Evolutionary conservation across 2,329 filamentous ascomycete genomes (phyloP).

Genomic region (Kalmusia sp.): DNA sequence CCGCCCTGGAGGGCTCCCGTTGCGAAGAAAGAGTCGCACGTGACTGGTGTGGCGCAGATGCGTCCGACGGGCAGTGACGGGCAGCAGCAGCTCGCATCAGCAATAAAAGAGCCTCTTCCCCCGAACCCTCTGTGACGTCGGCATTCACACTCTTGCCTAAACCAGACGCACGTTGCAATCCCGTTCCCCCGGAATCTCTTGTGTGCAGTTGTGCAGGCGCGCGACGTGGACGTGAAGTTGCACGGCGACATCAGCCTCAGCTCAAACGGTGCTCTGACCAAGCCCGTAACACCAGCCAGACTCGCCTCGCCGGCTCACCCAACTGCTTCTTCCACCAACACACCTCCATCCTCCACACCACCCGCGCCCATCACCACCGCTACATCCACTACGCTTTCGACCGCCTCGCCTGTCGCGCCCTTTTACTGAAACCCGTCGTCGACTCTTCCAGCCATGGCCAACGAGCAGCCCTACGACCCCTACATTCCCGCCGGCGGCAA

Average conservation of each 20-base stretch:
- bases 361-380: constrained; percentile 29
- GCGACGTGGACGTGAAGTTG: constrained; percentile 18
- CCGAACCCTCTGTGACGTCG: constrained; percentile 5
- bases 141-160: constrained; percentile 10
- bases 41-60: constrained; percentile 23
- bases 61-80: constrained; percentile 1
- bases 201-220: constrained; percentile 10
- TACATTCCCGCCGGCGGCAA: constrained; percentile 78
- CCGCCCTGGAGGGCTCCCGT: background rate
- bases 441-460: constrained; percentile 57
- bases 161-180: background rate
- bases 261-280: constrained; percentile 37
- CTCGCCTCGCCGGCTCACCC: constrained; percentile 18
- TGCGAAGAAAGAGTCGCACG: background rate
- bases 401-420: constrained; percentile 25
- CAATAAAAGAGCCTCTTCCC: constrained; percentile 13
- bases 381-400: constrained; percentile 16
- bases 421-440: constrained; percentile 12
- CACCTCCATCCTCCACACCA: constrained; percentile 31
- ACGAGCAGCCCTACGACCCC: constrained; percentile 79
- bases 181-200: background rate
- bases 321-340: constrained; percentile 20
- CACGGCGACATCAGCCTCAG: constrained; percentile 38
- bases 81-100: constrained; percentile 13
- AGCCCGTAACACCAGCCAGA: constrained; percentile 26